These are phyloP conservation scores for Berberis vulgaris DNA, from an alignment of 164 flowering plant genomes.

Conservation along the genomic window DNA sequence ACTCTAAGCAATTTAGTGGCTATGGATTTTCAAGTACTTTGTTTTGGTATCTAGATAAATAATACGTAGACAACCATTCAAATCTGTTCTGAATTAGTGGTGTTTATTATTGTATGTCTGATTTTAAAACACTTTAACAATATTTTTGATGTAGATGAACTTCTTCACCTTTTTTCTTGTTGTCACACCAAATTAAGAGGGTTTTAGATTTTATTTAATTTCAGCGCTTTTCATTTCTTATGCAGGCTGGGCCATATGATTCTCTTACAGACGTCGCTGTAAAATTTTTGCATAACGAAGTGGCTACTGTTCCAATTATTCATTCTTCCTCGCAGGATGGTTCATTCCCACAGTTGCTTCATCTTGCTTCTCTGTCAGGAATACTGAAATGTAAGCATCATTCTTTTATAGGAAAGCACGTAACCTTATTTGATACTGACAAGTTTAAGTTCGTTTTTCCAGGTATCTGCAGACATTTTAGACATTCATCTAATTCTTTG, in stretches of 20 bases:
- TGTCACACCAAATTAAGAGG: no score
- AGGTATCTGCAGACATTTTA: conserved; percentile 85
- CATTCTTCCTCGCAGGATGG: conserved; percentile 65
- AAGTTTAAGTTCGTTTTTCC: conserved; percentile 7
- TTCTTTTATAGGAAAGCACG: conserved; percentile 4
- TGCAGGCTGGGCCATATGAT: conserved; percentile 88
- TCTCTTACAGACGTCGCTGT: conserved; percentile 70
- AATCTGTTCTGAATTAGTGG: no score
- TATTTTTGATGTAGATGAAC: no score
- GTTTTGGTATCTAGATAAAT: no score
- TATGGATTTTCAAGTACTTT: no score
- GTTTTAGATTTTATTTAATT: no score
- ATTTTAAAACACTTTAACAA: no score
- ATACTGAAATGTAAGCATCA: conserved; percentile 68
- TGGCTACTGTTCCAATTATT: conserved; percentile 72
- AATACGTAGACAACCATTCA: no score
- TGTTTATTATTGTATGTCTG: no score
- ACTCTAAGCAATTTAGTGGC: no score
- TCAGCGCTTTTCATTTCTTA: neutral
- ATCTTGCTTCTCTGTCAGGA: conserved; percentile 87
- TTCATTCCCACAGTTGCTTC: conserved; percentile 74
- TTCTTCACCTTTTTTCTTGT: no score
- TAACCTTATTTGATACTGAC: conserved; percentile 11
- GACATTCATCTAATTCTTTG: conserved; percentile 38
- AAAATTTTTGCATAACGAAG: conserved; percentile 63